Evolutionary conservation across 2,329 filamentous ascomycete genomes (phyloP).

Genomic region (Cladobotryum mycophilum): DNA sequence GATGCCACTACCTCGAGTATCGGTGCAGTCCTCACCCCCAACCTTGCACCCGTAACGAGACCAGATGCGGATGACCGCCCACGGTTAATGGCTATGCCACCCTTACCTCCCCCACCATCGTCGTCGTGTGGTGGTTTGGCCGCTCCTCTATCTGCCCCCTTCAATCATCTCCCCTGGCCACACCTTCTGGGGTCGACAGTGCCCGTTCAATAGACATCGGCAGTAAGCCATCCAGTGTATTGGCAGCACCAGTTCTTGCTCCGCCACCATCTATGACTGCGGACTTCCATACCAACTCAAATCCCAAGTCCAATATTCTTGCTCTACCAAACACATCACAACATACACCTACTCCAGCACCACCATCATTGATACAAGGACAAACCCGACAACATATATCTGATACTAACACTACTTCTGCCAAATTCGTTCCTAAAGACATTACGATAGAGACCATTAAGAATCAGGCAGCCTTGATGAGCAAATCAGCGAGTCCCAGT

Average conservation of each 20-base stretch:
- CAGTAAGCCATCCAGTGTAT: slow-evolving; percentile 23
- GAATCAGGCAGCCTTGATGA: not conserved
- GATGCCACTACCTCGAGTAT: not conserved
- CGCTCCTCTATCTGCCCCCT: slow-evolving; percentile 12
- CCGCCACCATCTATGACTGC: slow-evolving; percentile 27
- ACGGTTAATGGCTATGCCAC: slow-evolving; percentile 16
- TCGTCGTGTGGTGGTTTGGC: slow-evolving; percentile 13
- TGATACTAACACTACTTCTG: not conserved
- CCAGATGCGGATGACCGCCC: not conserved
- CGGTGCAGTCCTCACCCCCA: not conserved
- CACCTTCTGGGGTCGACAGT: slow-evolving; percentile 15
- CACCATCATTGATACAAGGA: slow-evolving; percentile 7
- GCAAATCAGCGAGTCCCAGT: slow-evolving; percentile 6
- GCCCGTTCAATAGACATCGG: slow-evolving; percentile 21
- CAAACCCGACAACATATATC: not conserved
- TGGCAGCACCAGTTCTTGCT: slow-evolving; percentile 33
- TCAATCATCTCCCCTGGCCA: slow-evolving; percentile 13
- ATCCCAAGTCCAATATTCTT: slow-evolving; percentile 38
- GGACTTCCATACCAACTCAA: slow-evolving; percentile 13
- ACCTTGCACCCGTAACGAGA: not conserved
- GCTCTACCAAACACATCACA: slow-evolving; percentile 39
- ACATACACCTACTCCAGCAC: slow-evolving; percentile 17
- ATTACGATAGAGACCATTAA: slow-evolving; percentile 3
- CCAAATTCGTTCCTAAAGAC: not conserved
- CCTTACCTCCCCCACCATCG: slow-evolving; percentile 14